A percentile compares a stretch with the other conserved stretches of the same genome.
phyloP scores from a whole-genome alignment of 805 yeast species.

The Pichia ethanolica region DNA sequence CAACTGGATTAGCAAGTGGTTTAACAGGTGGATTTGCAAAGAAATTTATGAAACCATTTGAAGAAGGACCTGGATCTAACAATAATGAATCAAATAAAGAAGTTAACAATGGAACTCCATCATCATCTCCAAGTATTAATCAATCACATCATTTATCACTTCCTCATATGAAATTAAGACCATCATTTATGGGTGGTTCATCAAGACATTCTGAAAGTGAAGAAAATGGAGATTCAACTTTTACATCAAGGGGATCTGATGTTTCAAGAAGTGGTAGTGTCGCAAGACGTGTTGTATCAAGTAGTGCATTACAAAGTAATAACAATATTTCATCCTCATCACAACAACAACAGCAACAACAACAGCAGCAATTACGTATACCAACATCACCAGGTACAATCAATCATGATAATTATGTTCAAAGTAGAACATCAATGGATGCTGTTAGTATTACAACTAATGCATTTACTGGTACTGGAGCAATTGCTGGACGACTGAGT shows the following conservation, averaged over 20 bases:
- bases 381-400: conserved; percentile 5
- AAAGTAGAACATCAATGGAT: conserved; percentile 11
- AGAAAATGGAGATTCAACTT: conserved; percentile 13
- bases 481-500: conserved; percentile 48
- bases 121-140: background rate
- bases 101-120: background rate
- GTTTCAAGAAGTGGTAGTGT: no score
- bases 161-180: background rate
- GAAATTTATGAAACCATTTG: background rate
- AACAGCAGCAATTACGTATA: background rate
- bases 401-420: background rate
- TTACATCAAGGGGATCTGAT: no score
- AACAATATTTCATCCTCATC: no score
- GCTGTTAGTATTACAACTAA: conserved; percentile 28
- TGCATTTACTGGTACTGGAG: conserved; percentile 16
- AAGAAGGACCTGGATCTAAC: background rate
- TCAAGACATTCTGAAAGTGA: conserved; percentile 24
- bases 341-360: no score
- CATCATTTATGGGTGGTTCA: background rate
- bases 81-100: no score
- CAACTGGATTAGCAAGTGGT: conserved; percentile 30
- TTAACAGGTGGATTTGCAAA: no score
- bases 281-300: no score
- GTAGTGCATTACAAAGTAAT: no score
- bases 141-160: background rate